Evolutionary conservation across 495 filamentous ascomycete genomes (phyloP).

Genomic region (Aspergillus cristatus): DNA sequence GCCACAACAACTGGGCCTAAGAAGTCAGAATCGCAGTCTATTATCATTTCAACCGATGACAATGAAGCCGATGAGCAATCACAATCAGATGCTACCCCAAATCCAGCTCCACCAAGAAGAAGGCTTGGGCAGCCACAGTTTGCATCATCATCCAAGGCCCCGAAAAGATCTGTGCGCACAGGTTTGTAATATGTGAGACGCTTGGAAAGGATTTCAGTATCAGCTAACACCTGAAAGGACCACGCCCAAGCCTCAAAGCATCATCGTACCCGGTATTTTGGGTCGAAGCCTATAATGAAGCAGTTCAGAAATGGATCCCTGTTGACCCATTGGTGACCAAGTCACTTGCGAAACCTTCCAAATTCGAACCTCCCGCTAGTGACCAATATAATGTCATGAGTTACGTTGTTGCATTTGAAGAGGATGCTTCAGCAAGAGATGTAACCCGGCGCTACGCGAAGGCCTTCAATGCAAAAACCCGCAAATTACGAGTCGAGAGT

Average conservation of each 20-base stretch:
- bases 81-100: conserved; percentile 7
- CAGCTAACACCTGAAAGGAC: conserved; percentile 10
- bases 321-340: conserved; percentile 77
- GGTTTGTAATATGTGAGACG: conserved; percentile 5
- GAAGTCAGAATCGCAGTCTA: conserved; percentile 26
- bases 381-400: conserved; percentile 63
- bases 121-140: conserved; percentile 39
- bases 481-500: conserved; percentile 62
- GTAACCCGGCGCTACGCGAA: conserved; percentile 74
- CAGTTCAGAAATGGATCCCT: conserved; percentile 81
- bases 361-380: conserved; percentile 71
- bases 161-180: conserved; percentile 4
- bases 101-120: conserved; percentile 14
- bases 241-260: conserved; percentile 15
- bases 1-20: conserved; percentile 30
- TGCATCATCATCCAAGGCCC: conserved; percentile 10
- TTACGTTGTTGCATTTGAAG: conserved; percentile 83
- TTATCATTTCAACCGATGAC: conserved; percentile 32
- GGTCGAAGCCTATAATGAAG: conserved; percentile 83
- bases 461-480: conserved; percentile 81
- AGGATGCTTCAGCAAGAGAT: conserved; percentile 64
- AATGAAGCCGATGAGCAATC: conserved; percentile 19
- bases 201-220: neutral
- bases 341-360: conserved; percentile 61
- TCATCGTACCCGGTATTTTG: conserved; percentile 80